Evolutionary conservation across 805 yeast species (phyloP).

Genomic region (Saturnispora hagleri): DNA sequence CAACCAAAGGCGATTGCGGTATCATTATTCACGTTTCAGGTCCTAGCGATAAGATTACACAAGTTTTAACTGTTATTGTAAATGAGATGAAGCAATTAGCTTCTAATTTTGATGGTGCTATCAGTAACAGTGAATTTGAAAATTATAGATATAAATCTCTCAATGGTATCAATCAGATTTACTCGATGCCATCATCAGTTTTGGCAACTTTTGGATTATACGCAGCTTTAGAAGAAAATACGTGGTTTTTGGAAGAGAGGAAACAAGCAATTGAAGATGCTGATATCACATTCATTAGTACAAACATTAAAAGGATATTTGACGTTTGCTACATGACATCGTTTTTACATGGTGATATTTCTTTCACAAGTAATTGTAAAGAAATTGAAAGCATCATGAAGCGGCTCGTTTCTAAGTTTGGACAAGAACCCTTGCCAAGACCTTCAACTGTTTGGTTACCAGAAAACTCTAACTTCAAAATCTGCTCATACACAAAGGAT

Average conservation of each 20-base stretch:
- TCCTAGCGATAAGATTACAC: conserved; percentile 31
- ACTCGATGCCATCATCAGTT: conserved; percentile 36
- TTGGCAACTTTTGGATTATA: conserved; percentile 42
- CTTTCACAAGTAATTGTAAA: neutral
- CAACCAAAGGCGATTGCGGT: conserved; percentile 45
- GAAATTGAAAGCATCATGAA: conserved; percentile 10
- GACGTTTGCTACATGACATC: conserved; percentile 29
- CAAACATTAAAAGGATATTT: conserved; percentile 25
- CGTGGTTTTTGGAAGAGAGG: conserved; percentile 48
- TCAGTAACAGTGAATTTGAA: conserved; percentile 32
- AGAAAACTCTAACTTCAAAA: conserved; percentile 28
- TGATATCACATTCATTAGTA: conserved; percentile 28
- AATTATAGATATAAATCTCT: conserved; percentile 41
- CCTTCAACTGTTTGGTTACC: conserved; percentile 34
- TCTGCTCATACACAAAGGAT: conserved; percentile 35
- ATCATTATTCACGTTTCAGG: conserved; percentile 49
- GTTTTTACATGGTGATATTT: conserved; percentile 44
- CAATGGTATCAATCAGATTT: conserved; percentile 36
- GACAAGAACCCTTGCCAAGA: conserved; percentile 9
- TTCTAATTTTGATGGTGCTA: neutral
- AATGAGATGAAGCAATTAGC: conserved; percentile 24
- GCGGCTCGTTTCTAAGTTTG: conserved; percentile 10
- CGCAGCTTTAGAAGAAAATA: conserved; percentile 45
- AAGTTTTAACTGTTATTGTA: conserved; percentile 29
- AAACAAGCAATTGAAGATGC: conserved; percentile 45